Evolutionary conservation across 2,329 filamentous ascomycete genomes (phyloP).

Genomic region (Trichoderma brevicompactum): DNA sequence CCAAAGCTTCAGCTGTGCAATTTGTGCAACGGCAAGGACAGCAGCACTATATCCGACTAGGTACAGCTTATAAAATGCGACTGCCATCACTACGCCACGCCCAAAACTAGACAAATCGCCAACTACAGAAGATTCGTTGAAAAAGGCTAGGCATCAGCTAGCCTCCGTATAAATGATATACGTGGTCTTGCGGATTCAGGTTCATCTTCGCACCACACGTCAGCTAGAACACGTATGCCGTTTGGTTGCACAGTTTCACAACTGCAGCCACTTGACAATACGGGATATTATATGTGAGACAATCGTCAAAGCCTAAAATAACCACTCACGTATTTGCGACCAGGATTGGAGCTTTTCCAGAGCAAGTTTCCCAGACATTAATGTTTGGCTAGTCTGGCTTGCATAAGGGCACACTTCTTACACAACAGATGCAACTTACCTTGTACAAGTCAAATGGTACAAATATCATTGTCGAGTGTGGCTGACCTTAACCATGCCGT

Average conservation of each 20-base stretch:
- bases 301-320: conserved; percentile 25
- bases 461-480: not conserved
- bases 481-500: not conserved
- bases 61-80: not conserved
- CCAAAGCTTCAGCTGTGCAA: not conserved
- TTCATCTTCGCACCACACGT: conserved; percentile 5
- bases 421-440: conserved; percentile 2
- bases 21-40: not conserved
- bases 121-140: not conserved
- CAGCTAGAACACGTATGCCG: conserved; percentile 11
- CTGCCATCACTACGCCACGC: not conserved
- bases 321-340: conserved; percentile 4
- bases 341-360: not conserved
- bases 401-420: not conserved
- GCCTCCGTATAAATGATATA: not conserved
- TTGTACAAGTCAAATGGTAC: not conserved
- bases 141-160: not conserved
- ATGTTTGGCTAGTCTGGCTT: not conserved
- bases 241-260: conserved; percentile 25
- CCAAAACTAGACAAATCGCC: not conserved
- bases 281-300: conserved; percentile 26
- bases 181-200: not conserved
- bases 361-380: not conserved
- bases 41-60: not conserved
- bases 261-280: not conserved